A percentile compares a stretch with the other conserved stretches of the same genome.
Conservation (phyloP, 1,284 basidiomycete genomes). For the Heterobasidion occidentale region DNA sequence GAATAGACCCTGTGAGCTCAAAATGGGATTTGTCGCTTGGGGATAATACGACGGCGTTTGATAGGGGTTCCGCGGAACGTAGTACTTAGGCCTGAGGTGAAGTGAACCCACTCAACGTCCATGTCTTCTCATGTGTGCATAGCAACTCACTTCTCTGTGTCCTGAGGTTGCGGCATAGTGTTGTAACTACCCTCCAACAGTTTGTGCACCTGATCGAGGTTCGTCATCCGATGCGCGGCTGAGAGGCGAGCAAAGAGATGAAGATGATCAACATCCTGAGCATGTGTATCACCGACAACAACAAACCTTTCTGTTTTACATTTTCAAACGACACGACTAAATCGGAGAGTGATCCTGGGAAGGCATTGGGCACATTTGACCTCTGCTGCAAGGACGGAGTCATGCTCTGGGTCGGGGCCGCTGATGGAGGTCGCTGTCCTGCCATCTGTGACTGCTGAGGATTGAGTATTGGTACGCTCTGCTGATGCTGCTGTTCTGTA, state of each 20-base stretch:
- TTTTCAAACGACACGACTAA: slow-evolving; percentile 93
- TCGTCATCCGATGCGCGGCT: slow-evolving; percentile 81
- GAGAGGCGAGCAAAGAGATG: slow-evolving; percentile 8
- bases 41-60: slow-evolving; percentile 94
- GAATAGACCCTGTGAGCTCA: slow-evolving; percentile 86
- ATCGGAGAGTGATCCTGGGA: slow-evolving; percentile 85
- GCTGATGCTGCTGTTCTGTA: slow-evolving; percentile 24
- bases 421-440: slow-evolving; percentile 22
- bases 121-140: background rate
- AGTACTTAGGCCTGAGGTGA: slow-evolving; percentile 80
- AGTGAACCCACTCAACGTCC: background rate
- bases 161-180: slow-evolving; percentile 85
- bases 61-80: slow-evolving; percentile 90
- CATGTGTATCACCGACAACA: background rate
- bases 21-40: slow-evolving; percentile 74
- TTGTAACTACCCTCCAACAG: slow-evolving; percentile 87
- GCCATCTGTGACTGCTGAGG: slow-evolving; percentile 17
- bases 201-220: slow-evolving; percentile 85
- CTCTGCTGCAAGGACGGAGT: slow-evolving; percentile 21
- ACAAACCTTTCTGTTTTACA: slow-evolving; percentile 87
- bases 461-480: slow-evolving; percentile 12
- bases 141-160: slow-evolving; percentile 81
- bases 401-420: slow-evolving; percentile 22
- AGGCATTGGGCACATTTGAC: slow-evolving; percentile 31
- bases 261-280: background rate